Evolutionary conservation across 805 yeast genomes (phyloP), one percentile per base, ranked within the genome.

Genomic region (Candida boidinii): DNA sequence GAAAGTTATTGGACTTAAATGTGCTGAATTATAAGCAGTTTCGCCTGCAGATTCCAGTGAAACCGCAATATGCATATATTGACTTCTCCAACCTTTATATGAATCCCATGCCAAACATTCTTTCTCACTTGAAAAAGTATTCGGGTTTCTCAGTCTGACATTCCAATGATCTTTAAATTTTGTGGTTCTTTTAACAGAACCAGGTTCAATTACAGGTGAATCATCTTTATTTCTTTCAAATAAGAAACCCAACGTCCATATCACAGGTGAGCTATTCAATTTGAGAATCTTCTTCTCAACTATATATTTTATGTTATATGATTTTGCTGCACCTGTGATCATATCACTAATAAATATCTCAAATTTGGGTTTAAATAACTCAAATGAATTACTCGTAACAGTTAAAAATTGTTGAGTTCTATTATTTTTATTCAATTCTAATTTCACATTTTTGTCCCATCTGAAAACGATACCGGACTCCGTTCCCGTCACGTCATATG

Each of bases 1-100:
- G 43, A 90, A 65, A 0, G 78, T 69, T 4, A 62, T 62, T 2
- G 96, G 95, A 3, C 87, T 68, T 33, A 90, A 57, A 50, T 88
- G 94, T 28, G 83, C 68, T 1, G 87, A 66, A 56, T 88, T 90
- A 44, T 77, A 76, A 9, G 75, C 54, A 4, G 31, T 34, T 13
- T 41, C 22, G 15, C 26, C 38, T 18, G 39, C 34, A 11, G 82
- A 73, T 3, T 60, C 46, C 21, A 82, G 60, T 1, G 73, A 57
- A 24, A 82, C 58, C 0, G 87, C 73, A 64, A 83, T 51, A 49
- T 86, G 95, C 9, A 90, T 64, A 49, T 74, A 88, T 35, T 86
- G 79, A 41, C 94, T 81, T 49, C 97, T 62, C 62, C 77, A 92
- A 0, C 80, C 86, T 10, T 55, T 58, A 51, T 79, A 90, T 0